Evolutionary conservation across 2,329 filamentous ascomycete species (phyloP).

Genomic region (Davidsoniella australis): DNA sequence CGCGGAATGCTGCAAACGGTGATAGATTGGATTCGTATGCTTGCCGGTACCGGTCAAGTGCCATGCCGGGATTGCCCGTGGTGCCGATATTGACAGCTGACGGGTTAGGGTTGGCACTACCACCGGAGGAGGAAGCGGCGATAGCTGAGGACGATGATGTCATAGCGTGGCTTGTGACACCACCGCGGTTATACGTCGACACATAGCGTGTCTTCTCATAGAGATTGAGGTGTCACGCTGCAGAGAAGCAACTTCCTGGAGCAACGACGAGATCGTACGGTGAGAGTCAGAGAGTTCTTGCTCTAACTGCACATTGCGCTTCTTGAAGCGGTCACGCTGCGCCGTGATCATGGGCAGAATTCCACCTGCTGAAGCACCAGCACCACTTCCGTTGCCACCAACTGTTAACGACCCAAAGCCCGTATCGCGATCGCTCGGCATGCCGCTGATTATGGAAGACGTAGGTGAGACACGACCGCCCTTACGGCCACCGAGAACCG

Average conservation of each 20-base stretch:
- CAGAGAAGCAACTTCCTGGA: conserved; percentile 77
- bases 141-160: conserved; percentile 45
- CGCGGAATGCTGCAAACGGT: conserved; percentile 86
- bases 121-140: conserved; percentile 32
- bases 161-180: conserved; percentile 22
- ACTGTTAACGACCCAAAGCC: conserved; percentile 33
- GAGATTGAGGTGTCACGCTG: conserved; percentile 86
- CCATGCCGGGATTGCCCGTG: conserved; percentile 40
- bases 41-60: conserved; percentile 70
- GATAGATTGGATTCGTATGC: conserved; percentile 93
- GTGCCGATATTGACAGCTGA: conserved; percentile 47
- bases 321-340: conserved; percentile 94
- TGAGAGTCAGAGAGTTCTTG: conserved; percentile 76
- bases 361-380: conserved; percentile 32
- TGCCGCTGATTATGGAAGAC: conserved; percentile 92
- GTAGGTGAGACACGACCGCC: conserved; percentile 68
- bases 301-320: conserved; percentile 82
- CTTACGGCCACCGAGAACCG: conserved; percentile 40
- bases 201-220: conserved; percentile 98
- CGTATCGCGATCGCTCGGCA: conserved; percentile 37
- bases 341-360: conserved; percentile 97
- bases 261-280: conserved; percentile 63
- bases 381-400: conserved; percentile 31
- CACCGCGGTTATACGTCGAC: conserved; percentile 69
- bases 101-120: conserved; percentile 47